phyloP scores from a whole-genome alignment of 1,284 basidiomycete species.

The Ustilago lituana region DNA sequence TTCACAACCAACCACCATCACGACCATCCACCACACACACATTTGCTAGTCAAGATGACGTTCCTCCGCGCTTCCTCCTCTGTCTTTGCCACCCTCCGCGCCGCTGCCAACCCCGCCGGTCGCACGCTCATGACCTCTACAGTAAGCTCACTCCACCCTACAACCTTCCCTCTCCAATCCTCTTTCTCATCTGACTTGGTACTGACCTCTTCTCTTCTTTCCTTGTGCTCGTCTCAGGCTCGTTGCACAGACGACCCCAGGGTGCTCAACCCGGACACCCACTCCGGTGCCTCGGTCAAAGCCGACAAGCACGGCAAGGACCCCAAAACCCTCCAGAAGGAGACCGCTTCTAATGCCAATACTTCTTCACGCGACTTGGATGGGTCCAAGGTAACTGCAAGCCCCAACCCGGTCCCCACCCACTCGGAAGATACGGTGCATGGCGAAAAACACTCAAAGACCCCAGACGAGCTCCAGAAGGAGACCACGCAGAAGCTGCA shows the following conservation, averaged over 20 bases:
- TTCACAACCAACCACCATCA: not conserved
- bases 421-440: conserved; percentile 52
- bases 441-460: conserved; percentile 47
- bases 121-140: conserved; percentile 27
- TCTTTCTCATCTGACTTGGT: not conserved
- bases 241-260: conserved; percentile 35
- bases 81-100: conserved; percentile 13
- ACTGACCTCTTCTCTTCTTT: not conserved
- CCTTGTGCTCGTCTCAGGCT: conserved; percentile 10
- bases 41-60: conserved; percentile 22
- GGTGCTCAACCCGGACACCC: conserved; percentile 38
- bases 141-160: conserved; percentile 20
- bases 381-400: not conserved
- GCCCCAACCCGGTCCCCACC: conserved; percentile 25
- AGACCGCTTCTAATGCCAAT: conserved; percentile 26
- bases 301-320: conserved; percentile 49
- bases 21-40: not conserved
- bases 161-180: not conserved
- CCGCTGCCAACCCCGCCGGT: conserved; percentile 3
- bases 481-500: conserved; percentile 38
- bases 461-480: conserved; percentile 49
- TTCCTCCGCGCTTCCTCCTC: conserved; percentile 30
- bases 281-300: conserved; percentile 48
- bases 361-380: too few species aligned
- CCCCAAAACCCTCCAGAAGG: conserved; percentile 47